phyloP scores from a whole-genome alignment of 768 basidiomycete species.

The Pleurotus ostreatus region DNA sequence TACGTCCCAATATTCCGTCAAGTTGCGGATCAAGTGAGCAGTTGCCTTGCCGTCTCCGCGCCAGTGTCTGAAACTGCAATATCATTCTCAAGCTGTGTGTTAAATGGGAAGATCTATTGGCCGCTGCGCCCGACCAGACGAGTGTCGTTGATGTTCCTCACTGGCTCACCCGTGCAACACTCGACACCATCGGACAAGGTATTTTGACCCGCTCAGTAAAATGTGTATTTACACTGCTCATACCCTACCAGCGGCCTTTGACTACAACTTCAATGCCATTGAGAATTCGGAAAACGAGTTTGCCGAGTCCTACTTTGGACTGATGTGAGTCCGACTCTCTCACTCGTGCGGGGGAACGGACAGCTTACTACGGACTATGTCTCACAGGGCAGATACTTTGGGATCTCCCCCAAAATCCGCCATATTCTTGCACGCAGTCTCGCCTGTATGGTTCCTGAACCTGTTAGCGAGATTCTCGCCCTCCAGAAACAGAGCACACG shows the following conservation, averaged over 20 bases:
- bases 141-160: constrained; percentile 43
- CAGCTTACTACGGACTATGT: neutral
- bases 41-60: constrained; percentile 17
- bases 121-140: constrained; percentile 33
- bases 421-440: constrained; percentile 27
- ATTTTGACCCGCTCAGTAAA: neutral
- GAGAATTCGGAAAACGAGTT: constrained; percentile 46
- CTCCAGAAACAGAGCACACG: constrained; percentile 34
- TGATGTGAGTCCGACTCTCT: constrained; percentile 30
- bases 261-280: constrained; percentile 55
- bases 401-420: constrained; percentile 22
- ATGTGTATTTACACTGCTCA: neutral
- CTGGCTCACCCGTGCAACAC: constrained; percentile 46
- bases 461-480: constrained; percentile 44
- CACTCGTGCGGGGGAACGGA: too few relatives aligned
- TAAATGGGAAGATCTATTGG: constrained; percentile 50
- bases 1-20: constrained; percentile 46
- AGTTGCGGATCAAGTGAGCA: constrained; percentile 36
- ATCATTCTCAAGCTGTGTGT: constrained; percentile 34
- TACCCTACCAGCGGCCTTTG: constrained; percentile 38
- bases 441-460: constrained; percentile 39
- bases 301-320: constrained; percentile 49
- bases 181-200: constrained; percentile 53
- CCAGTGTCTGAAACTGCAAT: too few relatives aligned
- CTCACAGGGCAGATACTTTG: constrained; percentile 26